Conservation (phyloP, 2,329 filamentous ascomycete genomes). For the Venturia pyrina region DNA sequence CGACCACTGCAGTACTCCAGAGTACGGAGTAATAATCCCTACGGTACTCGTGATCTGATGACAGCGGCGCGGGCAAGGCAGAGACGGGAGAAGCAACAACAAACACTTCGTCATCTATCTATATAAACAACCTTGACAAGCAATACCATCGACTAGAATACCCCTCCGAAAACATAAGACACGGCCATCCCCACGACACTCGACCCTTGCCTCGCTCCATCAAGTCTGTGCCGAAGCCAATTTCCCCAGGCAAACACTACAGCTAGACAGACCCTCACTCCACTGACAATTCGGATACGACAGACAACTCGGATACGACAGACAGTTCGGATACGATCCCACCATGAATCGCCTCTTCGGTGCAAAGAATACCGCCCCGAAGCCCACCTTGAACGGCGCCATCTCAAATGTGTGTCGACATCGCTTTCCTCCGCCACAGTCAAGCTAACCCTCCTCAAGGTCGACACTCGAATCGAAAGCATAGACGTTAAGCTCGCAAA, state of each 20-base stretch:
- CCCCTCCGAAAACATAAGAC: no score
- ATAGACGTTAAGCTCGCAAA: constrained; percentile 93
- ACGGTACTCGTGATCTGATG: neutral
- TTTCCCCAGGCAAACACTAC: neutral
- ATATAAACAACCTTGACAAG: no score
- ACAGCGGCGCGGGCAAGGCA: neutral
- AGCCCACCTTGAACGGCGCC: constrained; percentile 75
- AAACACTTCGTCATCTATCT: neutral
- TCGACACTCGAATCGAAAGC: constrained; percentile 70
- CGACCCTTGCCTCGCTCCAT: neutral
- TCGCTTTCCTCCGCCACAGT: constrained; percentile 13
- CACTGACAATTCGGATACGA: neutral
- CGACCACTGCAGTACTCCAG: no score
- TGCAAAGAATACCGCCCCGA: constrained; percentile 73
- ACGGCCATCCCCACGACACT: neutral
- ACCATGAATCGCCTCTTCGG: constrained; percentile 94
- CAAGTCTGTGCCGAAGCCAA: neutral
- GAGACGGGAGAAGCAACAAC: neutral
- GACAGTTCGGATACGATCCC: no score
- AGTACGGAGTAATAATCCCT: no score
- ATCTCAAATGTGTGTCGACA: constrained; percentile 59
- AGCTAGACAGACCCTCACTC: neutral
- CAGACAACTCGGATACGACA: no score
- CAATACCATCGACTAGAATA: neutral
- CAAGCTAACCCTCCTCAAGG: constrained; percentile 32